These are phyloP conservation scores for Vigna angularis DNA, from an alignment of 306 rosid species.

Conservation along the genomic window DNA sequence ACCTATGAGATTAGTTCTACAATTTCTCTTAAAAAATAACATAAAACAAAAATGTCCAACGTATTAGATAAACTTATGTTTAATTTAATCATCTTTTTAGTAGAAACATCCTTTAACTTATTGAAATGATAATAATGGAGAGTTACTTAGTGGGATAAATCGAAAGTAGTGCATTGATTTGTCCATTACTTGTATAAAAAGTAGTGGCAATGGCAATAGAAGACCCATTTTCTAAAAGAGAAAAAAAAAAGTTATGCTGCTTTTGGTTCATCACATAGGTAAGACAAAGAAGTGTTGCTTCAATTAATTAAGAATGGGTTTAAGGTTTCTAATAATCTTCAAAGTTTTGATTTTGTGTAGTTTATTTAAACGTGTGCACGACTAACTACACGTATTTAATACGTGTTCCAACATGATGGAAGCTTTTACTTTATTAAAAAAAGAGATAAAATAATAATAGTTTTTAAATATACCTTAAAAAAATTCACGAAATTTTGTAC, in stretches of 20 bases:
- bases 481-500: too few relatives aligned
- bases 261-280: conserved; percentile 27
- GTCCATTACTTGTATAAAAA: conserved; percentile 34
- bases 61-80: too few relatives aligned
- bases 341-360: conserved; percentile 7
- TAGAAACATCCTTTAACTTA: too few relatives aligned
- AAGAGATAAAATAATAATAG: too few relatives aligned
- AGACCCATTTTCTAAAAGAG: conserved; percentile 38
- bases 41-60: neutral
- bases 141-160: neutral
- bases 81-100: too few relatives aligned
- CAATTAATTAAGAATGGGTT: conserved; percentile 30
- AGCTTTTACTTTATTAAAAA: neutral
- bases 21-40: too few relatives aligned
- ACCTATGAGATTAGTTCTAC: too few relatives aligned
- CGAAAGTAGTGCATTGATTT: conserved; percentile 31
- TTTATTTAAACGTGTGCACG: neutral
- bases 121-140: neutral
- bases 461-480: neutral
- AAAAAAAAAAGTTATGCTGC: conserved; percentile 39
- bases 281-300: conserved; percentile 30
- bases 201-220: conserved; percentile 18
- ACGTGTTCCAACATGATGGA: neutral
- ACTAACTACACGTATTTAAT: conserved; percentile 11
- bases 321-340: conserved; percentile 11